Base-by-base conservation (phyloP, 202 grass and related monocot species). In the Musa balbisiana region DNA sequence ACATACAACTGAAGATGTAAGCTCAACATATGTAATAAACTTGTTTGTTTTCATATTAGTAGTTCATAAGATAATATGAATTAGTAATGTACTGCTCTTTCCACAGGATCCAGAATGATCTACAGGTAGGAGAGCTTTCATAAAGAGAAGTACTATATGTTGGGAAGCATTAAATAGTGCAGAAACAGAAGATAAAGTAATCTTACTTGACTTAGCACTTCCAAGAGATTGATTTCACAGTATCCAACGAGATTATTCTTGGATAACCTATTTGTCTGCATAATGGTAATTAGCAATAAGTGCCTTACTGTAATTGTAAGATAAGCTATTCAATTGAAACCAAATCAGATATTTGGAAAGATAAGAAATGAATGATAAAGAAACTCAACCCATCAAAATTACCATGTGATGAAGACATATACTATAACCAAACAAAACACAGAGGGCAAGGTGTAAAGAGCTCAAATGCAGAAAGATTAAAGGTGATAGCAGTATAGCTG, bases 201-300 rank as follows among this genome's bases (percentile, higher is more conserved):
- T 51, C 26, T 92, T 88, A 98, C 95, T 83, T 85, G 84, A 69
- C 81, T 88, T 58, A 98, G 91, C 77, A 98, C 63, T 66, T 94
- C 85, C 22, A 84, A 87, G 78, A 98, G 83, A 88, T 98, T 83
- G 78, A 98, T 87, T 74, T 98, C 91, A 62, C 95, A 98, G 69
- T 94, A 98, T 77, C 95, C 95, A 86, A 98, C 87, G 77, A 98
- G 82, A 83, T 86, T 98, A 81, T 81, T 98, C 81, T 87, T 98
- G 10, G 91, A 94, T 63, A 98, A 98, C 51, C 85, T 83, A 49
- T 98, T 98, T 60, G 89, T 92, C 95, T 98, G 80, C 67, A 81
- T 74, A 81, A 67, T 2, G 33, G 25, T 13, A 66, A 51, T 24
- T 52, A 66, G 14, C 60, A 65, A 49, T 26, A 26, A 54, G 25